Percentiles rank a stretch among this genome's conserved stretches.
Evolutionary conservation across 176 grass and related monocot species (phyloP).

Genomic region (Aegilops bicornis): DNA sequence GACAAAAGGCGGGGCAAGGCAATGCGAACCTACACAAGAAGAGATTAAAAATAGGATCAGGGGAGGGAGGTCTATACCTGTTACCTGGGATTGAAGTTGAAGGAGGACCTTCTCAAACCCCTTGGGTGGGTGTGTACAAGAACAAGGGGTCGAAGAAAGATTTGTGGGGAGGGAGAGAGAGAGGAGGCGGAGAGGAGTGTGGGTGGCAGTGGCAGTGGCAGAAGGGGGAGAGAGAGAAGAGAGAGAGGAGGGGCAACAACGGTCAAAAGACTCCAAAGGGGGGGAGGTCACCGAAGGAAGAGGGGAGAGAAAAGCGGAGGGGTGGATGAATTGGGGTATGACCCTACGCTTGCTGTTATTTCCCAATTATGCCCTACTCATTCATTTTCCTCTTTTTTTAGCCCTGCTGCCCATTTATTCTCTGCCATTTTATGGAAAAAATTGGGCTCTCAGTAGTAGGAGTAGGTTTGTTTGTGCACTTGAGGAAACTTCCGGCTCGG

Average conservation of each 20-base stretch:
- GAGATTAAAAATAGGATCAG: constrained; percentile 43
- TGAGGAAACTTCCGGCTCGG: not conserved
- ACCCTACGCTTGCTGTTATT: constrained; percentile 20
- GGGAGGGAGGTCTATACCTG: constrained; percentile 27
- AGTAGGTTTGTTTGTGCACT: not conserved
- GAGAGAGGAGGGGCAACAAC: constrained; percentile 36
- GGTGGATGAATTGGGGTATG: constrained; percentile 21
- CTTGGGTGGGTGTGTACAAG: constrained; percentile 29
- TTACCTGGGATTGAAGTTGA: constrained; percentile 1
- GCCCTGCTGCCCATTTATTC: not conserved
- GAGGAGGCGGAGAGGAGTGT: not conserved
- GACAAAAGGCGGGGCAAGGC: not conserved
- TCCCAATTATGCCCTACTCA: constrained; percentile 30
- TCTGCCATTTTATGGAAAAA: not conserved
- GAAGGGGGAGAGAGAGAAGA: not conserved
- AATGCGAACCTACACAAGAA: not conserved
- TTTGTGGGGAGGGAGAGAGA: constrained; percentile 26
- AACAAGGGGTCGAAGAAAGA: constrained; percentile 21
- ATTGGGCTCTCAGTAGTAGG: not conserved
- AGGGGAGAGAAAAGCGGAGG: constrained; percentile 4
- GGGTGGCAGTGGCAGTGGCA: not conserved
- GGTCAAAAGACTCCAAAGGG: constrained; percentile 61
- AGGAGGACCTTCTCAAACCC: not conserved
- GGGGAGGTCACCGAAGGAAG: constrained; percentile 13
- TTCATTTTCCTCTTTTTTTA: not conserved